Evolutionary conservation across 371 early-diverging fungal genomes (phyloP).

Genomic region (Circinella umbellata): DNA sequence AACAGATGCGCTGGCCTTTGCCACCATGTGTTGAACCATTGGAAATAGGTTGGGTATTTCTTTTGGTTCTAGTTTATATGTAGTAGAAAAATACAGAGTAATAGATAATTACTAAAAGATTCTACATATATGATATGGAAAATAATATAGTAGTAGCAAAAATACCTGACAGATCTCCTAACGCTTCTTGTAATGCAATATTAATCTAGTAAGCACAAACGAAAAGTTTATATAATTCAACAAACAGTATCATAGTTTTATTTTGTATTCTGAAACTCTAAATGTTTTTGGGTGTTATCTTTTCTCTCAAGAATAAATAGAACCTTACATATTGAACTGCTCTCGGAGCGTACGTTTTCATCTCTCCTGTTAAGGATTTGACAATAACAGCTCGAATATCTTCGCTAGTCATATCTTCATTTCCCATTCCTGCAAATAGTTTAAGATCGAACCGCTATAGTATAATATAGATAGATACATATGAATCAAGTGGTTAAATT

Average conservation of each 20-base stretch:
- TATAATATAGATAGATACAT: too few species aligned
- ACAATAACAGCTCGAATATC: not conserved
- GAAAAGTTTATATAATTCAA: too few species aligned
- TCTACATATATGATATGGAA: too few species aligned
- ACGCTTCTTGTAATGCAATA: not conserved
- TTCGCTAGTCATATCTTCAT: not conserved
- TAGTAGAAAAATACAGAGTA: too few species aligned
- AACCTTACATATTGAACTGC: constrained; percentile 15
- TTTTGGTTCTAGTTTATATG: not conserved
- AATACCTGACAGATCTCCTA: not conserved
- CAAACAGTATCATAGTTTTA: too few species aligned
- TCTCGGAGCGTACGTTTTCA: constrained; percentile 16
- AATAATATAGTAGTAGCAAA: too few species aligned
- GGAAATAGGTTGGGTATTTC: not conserved
- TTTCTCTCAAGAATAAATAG: not conserved
- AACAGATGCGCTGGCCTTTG: constrained; percentile 18
- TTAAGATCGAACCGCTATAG: constrained; percentile 15
- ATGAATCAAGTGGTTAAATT: too few species aligned
- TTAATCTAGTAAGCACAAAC: not conserved
- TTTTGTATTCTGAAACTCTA: not conserved
- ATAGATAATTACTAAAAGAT: not conserved
- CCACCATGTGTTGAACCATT: constrained; percentile 15
- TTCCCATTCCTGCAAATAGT: constrained; percentile 4
- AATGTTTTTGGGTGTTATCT: not conserved
- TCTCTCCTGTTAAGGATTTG: constrained; percentile 15